Percentiles rank a stretch among this genome's conserved stretches.
Conservation (phyloP, 768 basidiomycete species). For the Boletus rubescentipes region DNA sequence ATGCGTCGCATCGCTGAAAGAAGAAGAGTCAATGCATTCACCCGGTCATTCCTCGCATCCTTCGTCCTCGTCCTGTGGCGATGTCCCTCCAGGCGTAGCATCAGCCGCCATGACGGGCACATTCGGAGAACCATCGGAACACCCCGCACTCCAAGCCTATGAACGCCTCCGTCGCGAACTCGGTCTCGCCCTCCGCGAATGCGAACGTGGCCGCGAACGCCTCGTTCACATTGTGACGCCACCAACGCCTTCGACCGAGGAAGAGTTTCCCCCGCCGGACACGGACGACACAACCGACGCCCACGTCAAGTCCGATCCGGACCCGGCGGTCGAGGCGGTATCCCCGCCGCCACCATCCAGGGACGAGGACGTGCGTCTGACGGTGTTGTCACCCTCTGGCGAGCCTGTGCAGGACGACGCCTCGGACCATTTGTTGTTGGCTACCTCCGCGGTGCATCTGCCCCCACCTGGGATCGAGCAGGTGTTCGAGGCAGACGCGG, state of each 20-base stretch:
- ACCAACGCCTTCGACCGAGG: conserved; percentile 37
- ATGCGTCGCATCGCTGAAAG: conserved; percentile 59
- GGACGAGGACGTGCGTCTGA: conserved; percentile 6
- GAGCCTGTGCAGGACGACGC: conserved; percentile 49
- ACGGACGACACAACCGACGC: no score
- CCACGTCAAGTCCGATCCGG: neutral
- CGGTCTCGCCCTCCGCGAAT: conserved; percentile 76
- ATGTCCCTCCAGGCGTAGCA: neutral
- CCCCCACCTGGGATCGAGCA: conserved; percentile 73
- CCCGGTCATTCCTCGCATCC: conserved; percentile 22
- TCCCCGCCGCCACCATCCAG: neutral
- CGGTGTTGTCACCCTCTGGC: conserved; percentile 21
- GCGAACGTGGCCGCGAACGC: conserved; percentile 72
- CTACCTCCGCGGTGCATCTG: conserved; percentile 51
- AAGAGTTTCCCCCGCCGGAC: no score
- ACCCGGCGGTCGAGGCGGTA: neutral
- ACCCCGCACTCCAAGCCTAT: conserved; percentile 65
- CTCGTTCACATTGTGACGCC: conserved; percentile 60
- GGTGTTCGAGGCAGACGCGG: conserved; percentile 73
- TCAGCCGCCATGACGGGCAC: neutral
- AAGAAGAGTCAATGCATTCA: conserved; percentile 25
- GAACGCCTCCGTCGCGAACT: conserved; percentile 75
- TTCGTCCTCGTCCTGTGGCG: conserved; percentile 20
- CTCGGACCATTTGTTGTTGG: conserved; percentile 51
- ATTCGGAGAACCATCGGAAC: conserved; percentile 28